Conservation (phyloP, 305 asterid genomes). For the Petunia hybrid region DNA sequence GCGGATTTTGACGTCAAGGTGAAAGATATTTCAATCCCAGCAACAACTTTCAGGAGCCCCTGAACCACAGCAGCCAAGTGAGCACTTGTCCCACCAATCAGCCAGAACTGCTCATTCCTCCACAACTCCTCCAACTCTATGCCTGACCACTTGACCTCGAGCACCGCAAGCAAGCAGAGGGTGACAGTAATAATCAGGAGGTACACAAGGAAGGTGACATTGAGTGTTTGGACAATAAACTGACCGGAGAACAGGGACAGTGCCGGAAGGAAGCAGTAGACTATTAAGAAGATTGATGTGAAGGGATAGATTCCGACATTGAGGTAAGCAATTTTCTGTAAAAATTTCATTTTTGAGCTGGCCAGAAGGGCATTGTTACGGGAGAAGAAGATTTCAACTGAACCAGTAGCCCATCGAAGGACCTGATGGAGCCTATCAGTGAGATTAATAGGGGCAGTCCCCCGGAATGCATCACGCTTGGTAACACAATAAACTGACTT, state of each 20-base stretch:
- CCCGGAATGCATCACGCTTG: conserved; percentile 79
- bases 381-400: conserved; percentile 79
- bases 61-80: conserved; percentile 79
- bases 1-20: conserved; percentile 72
- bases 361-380: conserved; percentile 73
- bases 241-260: conserved; percentile 79
- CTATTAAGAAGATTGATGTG: conserved; percentile 68
- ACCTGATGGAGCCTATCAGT: conserved; percentile 83
- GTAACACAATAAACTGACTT: conserved; percentile 72
- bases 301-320: conserved; percentile 74
- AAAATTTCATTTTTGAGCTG: conserved; percentile 63
- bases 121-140: conserved; percentile 83
- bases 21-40: conserved; percentile 77
- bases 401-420: conserved; percentile 86
- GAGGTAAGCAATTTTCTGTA: conserved; percentile 71
- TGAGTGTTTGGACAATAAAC: conserved; percentile 70
- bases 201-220: conserved; percentile 67
- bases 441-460: conserved; percentile 80
- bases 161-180: conserved; percentile 65
- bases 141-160: conserved; percentile 81
- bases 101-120: conserved; percentile 84
- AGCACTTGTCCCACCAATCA: conserved; percentile 79
- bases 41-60: conserved; percentile 67
- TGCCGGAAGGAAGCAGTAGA: conserved; percentile 78
- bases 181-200: conserved; percentile 63